Base-by-base conservation (phyloP, 371 early-diverging fungal genomes). In the Mortierella sp. region DNA sequence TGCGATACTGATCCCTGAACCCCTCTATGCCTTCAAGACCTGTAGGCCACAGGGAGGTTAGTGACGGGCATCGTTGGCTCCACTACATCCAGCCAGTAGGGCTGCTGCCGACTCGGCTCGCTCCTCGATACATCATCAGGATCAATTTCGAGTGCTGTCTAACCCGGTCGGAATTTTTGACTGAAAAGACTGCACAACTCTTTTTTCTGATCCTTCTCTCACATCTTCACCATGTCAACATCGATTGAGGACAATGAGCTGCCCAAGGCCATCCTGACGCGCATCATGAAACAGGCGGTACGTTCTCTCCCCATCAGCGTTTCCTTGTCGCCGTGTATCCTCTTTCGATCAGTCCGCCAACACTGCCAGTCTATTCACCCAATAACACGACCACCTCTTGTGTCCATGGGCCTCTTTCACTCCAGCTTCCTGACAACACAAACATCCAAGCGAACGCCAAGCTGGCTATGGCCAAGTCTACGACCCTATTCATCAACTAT, bases 401-500 rank as follows among this genome's bases (percentile, higher is more conserved):
- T n/a, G n/a, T n/a, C 34, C 34, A 34, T 34, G 34, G 34, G 10
- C 17, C 22, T 40, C 25, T n/a, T 44, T 25, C 48, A 48, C 22
- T 14, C 8, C 28, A 89, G 89, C 83, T 89, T 57, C 89, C 89
- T 13, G 79, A 88, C 19, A 85, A 86, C 34, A 87, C 88, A 10
- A 82, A 81, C 13, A 71, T 88, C 46, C 86, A 86, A 60, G 84
- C 81, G 56, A 86, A 89, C 65, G 88, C 89, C 12, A 86, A 83
- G 60, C 56, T 83, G 37, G 89, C 89, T 14, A 83, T 87, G 19
- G 79, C 83, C 70, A 86, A 84, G 69, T 86, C 87, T 27, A 82
- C 86, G 14, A 88, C 88, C 0, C 80, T 89, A 4, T 89, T 89
- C 59, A 85, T 89, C 63, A 89, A 82, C 54, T 89, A 89, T 51